A percentile compares a stretch with the other conserved stretches of the same genome.
phyloP scores from a whole-genome alignment of 192 early-diverging fungal genomes.

The Cladochytrium replicatum region DNA sequence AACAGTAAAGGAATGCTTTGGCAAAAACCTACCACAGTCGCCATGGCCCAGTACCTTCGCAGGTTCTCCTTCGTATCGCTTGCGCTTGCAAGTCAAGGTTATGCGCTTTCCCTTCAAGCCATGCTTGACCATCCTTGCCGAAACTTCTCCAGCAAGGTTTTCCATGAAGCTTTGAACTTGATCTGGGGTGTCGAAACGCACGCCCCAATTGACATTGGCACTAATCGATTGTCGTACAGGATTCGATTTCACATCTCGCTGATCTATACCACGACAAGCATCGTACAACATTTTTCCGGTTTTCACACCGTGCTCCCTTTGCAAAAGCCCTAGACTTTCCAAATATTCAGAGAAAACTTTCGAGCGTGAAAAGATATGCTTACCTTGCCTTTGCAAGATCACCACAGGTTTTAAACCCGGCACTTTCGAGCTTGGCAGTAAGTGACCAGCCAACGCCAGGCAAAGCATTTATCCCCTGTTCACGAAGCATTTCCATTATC shows the following conservation, averaged over 20 bases:
- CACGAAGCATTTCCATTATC: conserved; percentile 9
- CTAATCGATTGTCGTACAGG: conserved; percentile 65
- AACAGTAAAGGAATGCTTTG: too few species aligned
- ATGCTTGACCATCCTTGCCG: conserved; percentile 44
- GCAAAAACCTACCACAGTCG: conserved; percentile 17
- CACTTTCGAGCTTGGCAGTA: conserved; percentile 27
- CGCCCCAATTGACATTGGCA: conserved; percentile 80
- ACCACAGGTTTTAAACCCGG: conserved; percentile 23
- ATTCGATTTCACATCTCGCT: conserved; percentile 52
- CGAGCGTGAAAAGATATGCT: too few species aligned
- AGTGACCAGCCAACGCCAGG: conserved; percentile 54
- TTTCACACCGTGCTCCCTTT: conserved; percentile 60
- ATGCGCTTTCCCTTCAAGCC: conserved; percentile 47
- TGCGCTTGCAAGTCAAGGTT: conserved; percentile 55
- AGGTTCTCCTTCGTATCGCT: conserved; percentile 37
- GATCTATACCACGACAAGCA: conserved; percentile 68
- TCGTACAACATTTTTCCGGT: conserved; percentile 58
- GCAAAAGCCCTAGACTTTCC: too few species aligned
- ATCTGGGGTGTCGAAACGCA: conserved; percentile 63
- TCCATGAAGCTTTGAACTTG: conserved; percentile 62
- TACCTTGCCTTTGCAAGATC: conserved; percentile 21
- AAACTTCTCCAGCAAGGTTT: conserved; percentile 57
- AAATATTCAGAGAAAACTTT: conserved; percentile 15
- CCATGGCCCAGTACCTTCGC: conserved; percentile 36
- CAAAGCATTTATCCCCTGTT: conserved; percentile 25